These are phyloP conservation scores for Cyberlindnera xylosilytica DNA, from an alignment of 805 yeast species.

Conservation along the genomic window DNA sequence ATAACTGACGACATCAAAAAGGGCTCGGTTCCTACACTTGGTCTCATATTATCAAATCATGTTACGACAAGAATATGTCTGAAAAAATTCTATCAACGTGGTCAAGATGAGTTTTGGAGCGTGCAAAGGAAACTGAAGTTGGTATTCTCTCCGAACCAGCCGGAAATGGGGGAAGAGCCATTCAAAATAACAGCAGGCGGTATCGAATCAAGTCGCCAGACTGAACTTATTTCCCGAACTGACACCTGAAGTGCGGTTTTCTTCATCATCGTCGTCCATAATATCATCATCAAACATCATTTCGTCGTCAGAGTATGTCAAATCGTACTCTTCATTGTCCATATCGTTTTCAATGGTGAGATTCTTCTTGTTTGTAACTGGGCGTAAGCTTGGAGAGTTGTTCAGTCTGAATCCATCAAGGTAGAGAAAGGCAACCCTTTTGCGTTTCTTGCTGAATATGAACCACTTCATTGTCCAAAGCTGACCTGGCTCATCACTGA, in stretches of 20 bases:
- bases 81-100: constrained; percentile 37
- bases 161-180: constrained; percentile 15
- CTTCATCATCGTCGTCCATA: constrained; percentile 28
- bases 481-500: constrained; percentile 21
- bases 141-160: constrained; percentile 36
- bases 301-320: constrained; percentile 38
- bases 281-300: constrained; percentile 27
- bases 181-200: constrained; percentile 28
- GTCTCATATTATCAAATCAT: constrained; percentile 51
- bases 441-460: constrained; percentile 84
- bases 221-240: constrained; percentile 9
- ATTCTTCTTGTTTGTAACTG: constrained; percentile 25
- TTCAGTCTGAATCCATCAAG: constrained; percentile 51
- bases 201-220: constrained; percentile 7
- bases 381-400: constrained; percentile 36
- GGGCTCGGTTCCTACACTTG: constrained; percentile 49
- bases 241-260: constrained; percentile 1
- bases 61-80: constrained; percentile 48
- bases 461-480: constrained; percentile 75
- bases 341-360: constrained; percentile 36
- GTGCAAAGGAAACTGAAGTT: constrained; percentile 35
- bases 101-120: constrained; percentile 27
- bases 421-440: constrained; percentile 85
- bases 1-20: constrained; percentile 11
- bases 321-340: constrained; percentile 43